phyloP scores from a whole-genome alignment of 148 eudicot species.

The Rhododendron griersonianum region DNA sequence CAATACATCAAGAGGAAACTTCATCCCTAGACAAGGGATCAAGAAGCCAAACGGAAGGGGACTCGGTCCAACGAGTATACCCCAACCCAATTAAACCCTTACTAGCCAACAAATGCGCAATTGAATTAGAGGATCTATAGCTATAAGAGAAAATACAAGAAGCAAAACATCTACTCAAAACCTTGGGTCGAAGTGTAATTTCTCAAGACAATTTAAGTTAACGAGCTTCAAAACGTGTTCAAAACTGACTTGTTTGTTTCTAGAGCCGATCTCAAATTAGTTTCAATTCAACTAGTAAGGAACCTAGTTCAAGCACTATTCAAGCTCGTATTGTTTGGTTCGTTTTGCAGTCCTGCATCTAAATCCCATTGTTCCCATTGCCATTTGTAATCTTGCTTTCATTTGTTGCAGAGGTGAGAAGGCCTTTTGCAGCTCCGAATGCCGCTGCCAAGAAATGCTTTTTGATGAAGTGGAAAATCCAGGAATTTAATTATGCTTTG shows the following conservation, averaged over 20 bases:
- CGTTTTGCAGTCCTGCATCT: neutral
- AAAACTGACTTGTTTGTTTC: neutral
- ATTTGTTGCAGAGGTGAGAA: conserved; percentile 33
- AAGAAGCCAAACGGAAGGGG: too few species aligned
- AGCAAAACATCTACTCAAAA: too few species aligned
- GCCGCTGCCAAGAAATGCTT: conserved; percentile 76
- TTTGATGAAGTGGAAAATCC: conserved; percentile 46
- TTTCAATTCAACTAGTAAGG: neutral
- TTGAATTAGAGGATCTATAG: too few species aligned
- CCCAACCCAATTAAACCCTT: too few species aligned
- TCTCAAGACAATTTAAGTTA: neutral
- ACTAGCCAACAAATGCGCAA: too few species aligned
- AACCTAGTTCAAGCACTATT: neutral
- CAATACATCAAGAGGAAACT: too few species aligned
- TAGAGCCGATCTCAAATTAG: neutral
- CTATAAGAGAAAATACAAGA: too few species aligned
- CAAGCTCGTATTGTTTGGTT: neutral
- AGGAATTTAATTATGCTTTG: neutral
- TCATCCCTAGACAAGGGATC: too few species aligned
- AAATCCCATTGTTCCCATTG: neutral
- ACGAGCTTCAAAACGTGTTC: neutral
- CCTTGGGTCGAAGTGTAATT: neutral
- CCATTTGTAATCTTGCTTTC: neutral
- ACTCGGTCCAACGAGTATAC: too few species aligned
- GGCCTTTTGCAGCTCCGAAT: conserved; percentile 81